These are phyloP conservation scores for Thalassiosira exigua DNA, from an alignment of 352 stramenopile genomes.

Conservation along the genomic window DNA sequence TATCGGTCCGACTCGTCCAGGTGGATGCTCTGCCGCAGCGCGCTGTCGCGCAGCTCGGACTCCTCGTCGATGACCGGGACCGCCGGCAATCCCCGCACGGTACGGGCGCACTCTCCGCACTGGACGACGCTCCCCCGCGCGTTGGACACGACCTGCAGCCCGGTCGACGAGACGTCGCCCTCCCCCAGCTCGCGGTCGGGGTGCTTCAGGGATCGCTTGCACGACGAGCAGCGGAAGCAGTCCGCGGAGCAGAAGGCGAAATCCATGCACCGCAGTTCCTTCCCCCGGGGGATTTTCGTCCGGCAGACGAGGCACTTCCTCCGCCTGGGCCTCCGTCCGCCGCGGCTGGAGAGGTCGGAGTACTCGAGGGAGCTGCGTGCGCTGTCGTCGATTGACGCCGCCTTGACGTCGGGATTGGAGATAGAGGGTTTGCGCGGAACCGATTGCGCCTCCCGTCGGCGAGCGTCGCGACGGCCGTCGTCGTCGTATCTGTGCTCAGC, in stretches of 20 bases:
- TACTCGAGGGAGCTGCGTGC: neutral
- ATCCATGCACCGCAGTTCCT: constrained; percentile 15
- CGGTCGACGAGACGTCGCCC: neutral
- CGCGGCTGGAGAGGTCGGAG: neutral
- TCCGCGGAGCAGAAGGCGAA: constrained; percentile 30
- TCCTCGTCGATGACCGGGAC: neutral
- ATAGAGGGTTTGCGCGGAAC: no score
- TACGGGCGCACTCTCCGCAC: constrained; percentile 22
- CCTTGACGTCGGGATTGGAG: no score
- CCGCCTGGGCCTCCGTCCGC: neutral
- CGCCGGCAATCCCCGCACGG: neutral
- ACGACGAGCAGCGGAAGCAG: constrained; percentile 24
- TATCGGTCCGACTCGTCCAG: constrained; percentile 8
- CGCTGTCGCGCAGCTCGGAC: neutral
- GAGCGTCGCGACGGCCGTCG: no score
- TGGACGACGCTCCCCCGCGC: constrained; percentile 21
- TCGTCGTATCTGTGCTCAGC: no score
- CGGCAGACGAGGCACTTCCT: constrained; percentile 28
- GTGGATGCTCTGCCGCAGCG: constrained; percentile 8
- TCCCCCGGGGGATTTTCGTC: neutral
- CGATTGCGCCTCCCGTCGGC: no score
- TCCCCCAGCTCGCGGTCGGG: constrained; percentile 1
- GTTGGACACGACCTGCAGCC: constrained; percentile 26
- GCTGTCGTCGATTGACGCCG: no score
- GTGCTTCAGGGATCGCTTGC: neutral